These are phyloP conservation scores for Hypoxylon cercidicola DNA, from an alignment of 495 filamentous ascomycete species.

Conservation along the genomic window DNA sequence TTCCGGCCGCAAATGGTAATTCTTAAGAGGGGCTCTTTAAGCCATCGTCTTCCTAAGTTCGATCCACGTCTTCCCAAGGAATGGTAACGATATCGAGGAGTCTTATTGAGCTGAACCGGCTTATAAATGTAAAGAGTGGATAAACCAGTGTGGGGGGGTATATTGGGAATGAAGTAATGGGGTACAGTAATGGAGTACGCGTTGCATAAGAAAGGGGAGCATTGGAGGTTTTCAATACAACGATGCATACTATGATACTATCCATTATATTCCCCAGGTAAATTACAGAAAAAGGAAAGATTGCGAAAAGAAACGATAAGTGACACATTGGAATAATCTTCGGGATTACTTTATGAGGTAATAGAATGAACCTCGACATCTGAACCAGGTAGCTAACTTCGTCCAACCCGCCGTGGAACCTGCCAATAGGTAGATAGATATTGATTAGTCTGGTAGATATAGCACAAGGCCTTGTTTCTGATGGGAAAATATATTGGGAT, in stretches of 20 bases:
- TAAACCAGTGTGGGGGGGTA: conserved; percentile 22
- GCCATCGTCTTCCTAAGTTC: conserved; percentile 5
- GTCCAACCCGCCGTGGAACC: too few species aligned
- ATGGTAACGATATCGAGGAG: conserved; percentile 7
- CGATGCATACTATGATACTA: background rate
- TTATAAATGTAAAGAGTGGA: conserved; percentile 3
- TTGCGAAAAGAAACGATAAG: background rate
- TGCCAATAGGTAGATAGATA: too few species aligned
- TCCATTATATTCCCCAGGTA: background rate
- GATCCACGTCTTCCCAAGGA: conserved; percentile 14
- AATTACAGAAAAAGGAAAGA: background rate
- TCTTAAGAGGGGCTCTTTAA: conserved; percentile 7
- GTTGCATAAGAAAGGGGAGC: too few species aligned
- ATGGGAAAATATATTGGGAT: background rate
- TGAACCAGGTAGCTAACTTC: too few species aligned
- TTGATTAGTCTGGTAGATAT: background rate
- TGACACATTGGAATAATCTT: conserved; percentile 2
- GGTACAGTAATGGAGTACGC: too few species aligned
- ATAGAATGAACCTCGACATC: too few species aligned
- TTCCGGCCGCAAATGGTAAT: conserved; percentile 44
- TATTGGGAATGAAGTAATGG: conserved; percentile 9
- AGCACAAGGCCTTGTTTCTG: background rate
- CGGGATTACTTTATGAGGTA: too few species aligned
- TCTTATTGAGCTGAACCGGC: conserved; percentile 8
- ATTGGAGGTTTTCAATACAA: background rate